Evolutionary conservation across 176 grass and related monocot genomes (phyloP).

Genomic region (Rhynchospora breviuscula): DNA sequence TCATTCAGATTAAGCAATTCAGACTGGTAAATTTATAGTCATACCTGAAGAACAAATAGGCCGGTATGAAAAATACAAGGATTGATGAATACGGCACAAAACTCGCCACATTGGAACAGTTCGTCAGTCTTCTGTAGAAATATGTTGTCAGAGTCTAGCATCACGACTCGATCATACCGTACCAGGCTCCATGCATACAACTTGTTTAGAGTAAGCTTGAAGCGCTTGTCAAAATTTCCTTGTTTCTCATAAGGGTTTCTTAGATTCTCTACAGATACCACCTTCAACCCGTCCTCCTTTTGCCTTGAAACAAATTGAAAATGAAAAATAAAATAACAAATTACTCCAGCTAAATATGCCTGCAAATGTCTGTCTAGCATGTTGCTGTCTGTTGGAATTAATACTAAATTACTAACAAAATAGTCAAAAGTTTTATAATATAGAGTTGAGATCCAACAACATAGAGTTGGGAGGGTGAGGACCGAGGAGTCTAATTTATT

Average conservation of each 20-base stretch:
- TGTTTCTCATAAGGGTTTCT: constrained; percentile 93
- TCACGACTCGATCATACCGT: constrained; percentile 74
- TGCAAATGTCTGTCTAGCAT: not conserved
- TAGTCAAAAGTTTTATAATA: not conserved
- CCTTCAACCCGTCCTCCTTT: constrained; percentile 88
- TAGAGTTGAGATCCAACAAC: not conserved
- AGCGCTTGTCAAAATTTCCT: constrained; percentile 77
- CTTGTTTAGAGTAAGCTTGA: constrained; percentile 96
- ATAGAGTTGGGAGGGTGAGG: not conserved
- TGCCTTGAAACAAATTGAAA: constrained; percentile 43
- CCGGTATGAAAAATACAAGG: constrained; percentile 96
- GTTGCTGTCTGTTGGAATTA: not conserved
- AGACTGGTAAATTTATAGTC: not conserved
- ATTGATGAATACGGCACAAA: constrained; percentile 94
- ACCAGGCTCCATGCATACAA: constrained; percentile 82
- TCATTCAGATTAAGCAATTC: not conserved
- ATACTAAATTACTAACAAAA: not conserved
- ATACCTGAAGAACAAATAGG: constrained; percentile 93
- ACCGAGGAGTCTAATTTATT: not conserved
- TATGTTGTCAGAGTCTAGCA: constrained; percentile 94
- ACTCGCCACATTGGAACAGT: constrained; percentile 81
- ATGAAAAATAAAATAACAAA: constrained; percentile 10
- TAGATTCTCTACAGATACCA: constrained; percentile 81
- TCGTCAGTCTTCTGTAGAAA: constrained; percentile 95
- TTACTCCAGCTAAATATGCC: not conserved